Evolutionary conservation across 768 basidiomycete genomes (phyloP).

Genomic region (Pisolithus microcarpus): DNA sequence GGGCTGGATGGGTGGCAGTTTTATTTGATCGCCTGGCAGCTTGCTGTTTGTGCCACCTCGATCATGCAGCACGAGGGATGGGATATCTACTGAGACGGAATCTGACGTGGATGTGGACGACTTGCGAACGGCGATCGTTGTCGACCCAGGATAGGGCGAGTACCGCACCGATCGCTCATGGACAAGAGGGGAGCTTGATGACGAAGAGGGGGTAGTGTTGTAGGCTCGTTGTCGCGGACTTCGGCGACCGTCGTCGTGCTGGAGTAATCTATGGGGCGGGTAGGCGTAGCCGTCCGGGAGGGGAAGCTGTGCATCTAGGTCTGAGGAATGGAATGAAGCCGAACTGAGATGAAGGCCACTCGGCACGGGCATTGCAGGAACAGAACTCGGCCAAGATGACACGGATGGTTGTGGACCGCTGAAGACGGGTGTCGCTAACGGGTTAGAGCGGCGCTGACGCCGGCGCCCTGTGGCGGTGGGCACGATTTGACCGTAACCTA

Average conservation of each 20-base stretch:
- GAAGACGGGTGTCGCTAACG: slow-evolving; percentile 28
- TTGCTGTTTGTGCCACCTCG: slow-evolving; percentile 12
- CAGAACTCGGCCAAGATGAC: slow-evolving; percentile 44
- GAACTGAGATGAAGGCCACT: slow-evolving; percentile 12
- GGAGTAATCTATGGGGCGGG: slow-evolving; percentile 22
- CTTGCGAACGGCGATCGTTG: slow-evolving; percentile 18
- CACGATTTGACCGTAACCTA: slow-evolving; percentile 82
- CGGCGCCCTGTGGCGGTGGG: slow-evolving; percentile 53
- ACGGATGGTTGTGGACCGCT: slow-evolving; percentile 26
- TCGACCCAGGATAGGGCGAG: slow-evolving; percentile 39
- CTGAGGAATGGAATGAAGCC: slow-evolving; percentile 17
- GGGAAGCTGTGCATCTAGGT: slow-evolving; percentile 17
- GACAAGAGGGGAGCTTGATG: slow-evolving; percentile 18
- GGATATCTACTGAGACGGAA: slow-evolving; percentile 29
- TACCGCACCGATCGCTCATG: slow-evolving; percentile 29
- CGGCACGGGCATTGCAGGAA: slow-evolving; percentile 28
- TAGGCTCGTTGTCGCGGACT: slow-evolving; percentile 27
- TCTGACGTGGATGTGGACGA: slow-evolving; percentile 16
- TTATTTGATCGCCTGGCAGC: slow-evolving; percentile 31
- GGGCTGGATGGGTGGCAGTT: slow-evolving; percentile 36
- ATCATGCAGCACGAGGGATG: slow-evolving; percentile 30
- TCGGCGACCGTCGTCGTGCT: slow-evolving; percentile 13
- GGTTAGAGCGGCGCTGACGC: slow-evolving; percentile 49
- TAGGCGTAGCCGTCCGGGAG: slow-evolving; percentile 23
- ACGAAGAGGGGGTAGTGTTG: slow-evolving; percentile 16